Percentiles rank a stretch among this genome's conserved stretches.
Evolutionary conservation across 371 early-diverging fungal genomes (phyloP).

Genomic region (Rhizopus sp.): DNA sequence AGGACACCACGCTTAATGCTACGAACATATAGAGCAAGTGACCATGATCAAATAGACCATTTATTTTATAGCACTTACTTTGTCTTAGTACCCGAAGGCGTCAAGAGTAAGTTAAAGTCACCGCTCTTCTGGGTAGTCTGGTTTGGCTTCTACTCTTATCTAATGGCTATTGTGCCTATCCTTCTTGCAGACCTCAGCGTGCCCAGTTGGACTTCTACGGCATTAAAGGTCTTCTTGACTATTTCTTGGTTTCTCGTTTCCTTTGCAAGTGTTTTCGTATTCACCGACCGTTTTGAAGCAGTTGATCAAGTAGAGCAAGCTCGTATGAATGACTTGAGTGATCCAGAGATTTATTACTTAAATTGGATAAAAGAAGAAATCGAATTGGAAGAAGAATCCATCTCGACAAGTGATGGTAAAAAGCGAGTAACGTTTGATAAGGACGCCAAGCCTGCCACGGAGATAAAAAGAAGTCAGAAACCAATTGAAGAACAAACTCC

Average conservation of each 20-base stretch:
- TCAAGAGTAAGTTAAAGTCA: slow-evolving; percentile 40
- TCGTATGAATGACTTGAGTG: slow-evolving; percentile 44
- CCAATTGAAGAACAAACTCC: slow-evolving; percentile 29
- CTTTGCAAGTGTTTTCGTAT: slow-evolving; percentile 36
- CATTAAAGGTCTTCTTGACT: slow-evolving; percentile 34
- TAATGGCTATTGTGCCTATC: slow-evolving; percentile 34
- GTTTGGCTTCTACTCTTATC: slow-evolving; percentile 35
- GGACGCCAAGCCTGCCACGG: slow-evolving; percentile 31
- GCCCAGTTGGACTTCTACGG: slow-evolving; percentile 26
- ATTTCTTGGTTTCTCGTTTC: slow-evolving; percentile 40
- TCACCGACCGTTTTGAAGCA: slow-evolving; percentile 42
- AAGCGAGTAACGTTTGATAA: slow-evolving; percentile 33
- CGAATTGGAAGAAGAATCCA: slow-evolving; percentile 8
- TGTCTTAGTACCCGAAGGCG: slow-evolving; percentile 45
- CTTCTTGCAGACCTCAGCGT: slow-evolving; percentile 25
- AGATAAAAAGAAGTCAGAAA: slow-evolving; percentile 33
- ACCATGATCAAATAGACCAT: slow-evolving; percentile 32
- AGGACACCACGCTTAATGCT: slow-evolving; percentile 31
- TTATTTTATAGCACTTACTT: slow-evolving; percentile 41
- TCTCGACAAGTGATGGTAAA: neutral
- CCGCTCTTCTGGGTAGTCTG: slow-evolving; percentile 45
- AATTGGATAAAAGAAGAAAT: slow-evolving; percentile 37
- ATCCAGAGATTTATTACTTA: slow-evolving; percentile 49
- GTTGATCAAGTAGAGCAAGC: slow-evolving; percentile 39
- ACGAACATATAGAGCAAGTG: slow-evolving; percentile 38